Evolutionary conservation across 1,284 basidiomycete species (phyloP).

Genomic region (Ceratobasidium theobromae): DNA sequence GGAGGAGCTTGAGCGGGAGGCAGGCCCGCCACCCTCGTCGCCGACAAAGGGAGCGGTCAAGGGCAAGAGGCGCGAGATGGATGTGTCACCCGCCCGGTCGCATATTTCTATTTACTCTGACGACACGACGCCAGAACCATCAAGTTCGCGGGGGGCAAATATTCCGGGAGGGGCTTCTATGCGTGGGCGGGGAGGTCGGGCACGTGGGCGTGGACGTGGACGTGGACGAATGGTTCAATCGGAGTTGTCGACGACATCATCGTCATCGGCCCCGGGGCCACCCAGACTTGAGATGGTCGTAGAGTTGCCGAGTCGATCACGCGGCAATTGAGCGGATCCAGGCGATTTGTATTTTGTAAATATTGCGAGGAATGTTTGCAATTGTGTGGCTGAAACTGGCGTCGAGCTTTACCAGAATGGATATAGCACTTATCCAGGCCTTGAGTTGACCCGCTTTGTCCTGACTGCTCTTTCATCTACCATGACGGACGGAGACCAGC

Average conservation of each 20-base stretch:
- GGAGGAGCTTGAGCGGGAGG: slow-evolving; percentile 9
- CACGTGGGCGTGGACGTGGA: background rate
- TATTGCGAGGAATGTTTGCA: too few species aligned
- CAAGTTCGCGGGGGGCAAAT: too few species aligned
- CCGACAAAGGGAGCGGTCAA: background rate
- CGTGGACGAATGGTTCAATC: background rate
- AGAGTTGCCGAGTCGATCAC: slow-evolving; percentile 1
- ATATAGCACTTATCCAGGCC: slow-evolving; percentile 16
- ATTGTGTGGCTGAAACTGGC: slow-evolving; percentile 25
- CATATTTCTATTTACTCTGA: slow-evolving; percentile 15
- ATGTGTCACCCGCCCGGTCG: slow-evolving; percentile 1
- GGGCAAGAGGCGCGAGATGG: background rate
- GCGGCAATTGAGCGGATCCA: background rate
- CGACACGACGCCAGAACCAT: slow-evolving; percentile 3
- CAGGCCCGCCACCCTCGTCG: background rate
- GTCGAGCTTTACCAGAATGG: background rate
- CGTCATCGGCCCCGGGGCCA: background rate
- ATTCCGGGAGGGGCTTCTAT: background rate
- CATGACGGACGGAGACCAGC: slow-evolving; percentile 26
- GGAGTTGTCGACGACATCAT: background rate
- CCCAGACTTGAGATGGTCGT: slow-evolving; percentile 15
- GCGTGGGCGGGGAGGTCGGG: background rate
- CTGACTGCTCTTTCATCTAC: background rate
- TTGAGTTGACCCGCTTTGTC: background rate
- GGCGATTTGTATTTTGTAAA: background rate